Conservation (phyloP, 768 basidiomycete species). For the Calocera cornea region DNA sequence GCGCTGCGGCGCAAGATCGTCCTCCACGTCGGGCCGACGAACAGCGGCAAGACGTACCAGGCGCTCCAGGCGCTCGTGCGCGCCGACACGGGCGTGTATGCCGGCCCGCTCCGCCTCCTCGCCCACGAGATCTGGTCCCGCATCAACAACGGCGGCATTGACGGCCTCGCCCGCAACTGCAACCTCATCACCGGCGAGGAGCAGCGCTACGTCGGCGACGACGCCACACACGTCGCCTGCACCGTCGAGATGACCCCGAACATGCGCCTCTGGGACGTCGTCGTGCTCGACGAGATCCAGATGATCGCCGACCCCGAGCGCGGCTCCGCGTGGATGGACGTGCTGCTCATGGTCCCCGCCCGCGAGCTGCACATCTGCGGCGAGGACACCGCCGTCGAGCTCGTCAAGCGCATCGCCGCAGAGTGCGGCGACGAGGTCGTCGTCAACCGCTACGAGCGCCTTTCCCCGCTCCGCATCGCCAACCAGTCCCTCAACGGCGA, state of each 20-base stretch:
- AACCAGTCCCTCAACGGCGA: conserved; percentile 48
- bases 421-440: conserved; percentile 71
- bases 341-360: conserved; percentile 62
- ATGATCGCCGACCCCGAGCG: conserved; percentile 73
- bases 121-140: conserved; percentile 92
- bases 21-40: conserved; percentile 95
- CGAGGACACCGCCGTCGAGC: conserved; percentile 77
- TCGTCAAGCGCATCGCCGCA: conserved; percentile 55
- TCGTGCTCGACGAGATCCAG: conserved; percentile 94
- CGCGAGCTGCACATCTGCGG: conserved; percentile 88
- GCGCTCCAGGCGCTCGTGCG: conserved; percentile 79
- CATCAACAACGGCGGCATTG: conserved; percentile 78
- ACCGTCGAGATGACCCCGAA: conserved; percentile 89
- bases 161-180: conserved; percentile 54
- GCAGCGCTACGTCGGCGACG: conserved; percentile 47
- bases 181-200: conserved; percentile 92
- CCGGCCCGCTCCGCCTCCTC: conserved; percentile 80
- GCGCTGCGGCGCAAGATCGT: conserved; percentile 58
- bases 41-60: conserved; percentile 92
- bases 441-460: conserved; percentile 70
- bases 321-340: conserved; percentile 70
- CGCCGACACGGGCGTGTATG: conserved; percentile 62
- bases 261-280: conserved; percentile 49
- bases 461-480: conserved; percentile 70
- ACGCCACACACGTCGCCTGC: conserved; percentile 53